Conservation (phyloP, 805 yeast genomes). For the Candida ponderosae region DNA sequence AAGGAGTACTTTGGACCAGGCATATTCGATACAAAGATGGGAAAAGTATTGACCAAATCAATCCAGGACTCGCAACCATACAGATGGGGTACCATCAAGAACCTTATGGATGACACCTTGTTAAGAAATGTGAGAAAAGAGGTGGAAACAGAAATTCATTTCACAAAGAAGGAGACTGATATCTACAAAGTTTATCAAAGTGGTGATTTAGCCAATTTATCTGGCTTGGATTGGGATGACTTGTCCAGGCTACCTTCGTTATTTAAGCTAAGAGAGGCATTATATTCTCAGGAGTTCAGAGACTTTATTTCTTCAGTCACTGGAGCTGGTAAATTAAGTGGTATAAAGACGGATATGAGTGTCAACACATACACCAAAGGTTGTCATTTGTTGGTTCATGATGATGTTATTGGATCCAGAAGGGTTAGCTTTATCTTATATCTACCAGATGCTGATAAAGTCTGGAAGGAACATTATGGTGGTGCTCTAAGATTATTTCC, state of each 20-base stretch:
- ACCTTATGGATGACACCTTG: conserved; percentile 68
- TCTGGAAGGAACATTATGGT: conserved; percentile 90
- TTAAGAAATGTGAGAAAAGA: conserved; percentile 78
- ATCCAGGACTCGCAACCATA: conserved; percentile 66
- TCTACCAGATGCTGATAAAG: conserved; percentile 83
- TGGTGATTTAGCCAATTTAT: conserved; percentile 87
- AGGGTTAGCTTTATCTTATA: conserved; percentile 89
- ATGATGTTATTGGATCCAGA: conserved; percentile 95
- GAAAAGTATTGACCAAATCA: conserved; percentile 28
- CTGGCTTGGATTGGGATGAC: conserved; percentile 77
- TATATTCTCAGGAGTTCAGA: conserved; percentile 81
- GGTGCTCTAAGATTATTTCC: conserved; percentile 87
- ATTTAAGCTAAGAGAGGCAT: conserved; percentile 73
- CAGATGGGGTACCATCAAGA: conserved; percentile 79
- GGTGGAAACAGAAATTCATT: conserved; percentile 74
- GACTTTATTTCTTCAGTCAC: conserved; percentile 71
- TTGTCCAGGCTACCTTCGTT: conserved; percentile 65
- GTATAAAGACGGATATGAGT: conserved; percentile 87
- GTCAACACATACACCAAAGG: conserved; percentile 87
- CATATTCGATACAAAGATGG: conserved; percentile 37
- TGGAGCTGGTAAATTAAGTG: conserved; percentile 83
- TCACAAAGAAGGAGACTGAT: conserved; percentile 94
- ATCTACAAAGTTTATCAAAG: conserved; percentile 87
- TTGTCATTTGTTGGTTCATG: conserved; percentile 91
- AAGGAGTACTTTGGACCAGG: conserved; percentile 36